Conservation (phyloP, 2,329 filamentous ascomycete genomes). For the Seiridium cupressi region DNA sequence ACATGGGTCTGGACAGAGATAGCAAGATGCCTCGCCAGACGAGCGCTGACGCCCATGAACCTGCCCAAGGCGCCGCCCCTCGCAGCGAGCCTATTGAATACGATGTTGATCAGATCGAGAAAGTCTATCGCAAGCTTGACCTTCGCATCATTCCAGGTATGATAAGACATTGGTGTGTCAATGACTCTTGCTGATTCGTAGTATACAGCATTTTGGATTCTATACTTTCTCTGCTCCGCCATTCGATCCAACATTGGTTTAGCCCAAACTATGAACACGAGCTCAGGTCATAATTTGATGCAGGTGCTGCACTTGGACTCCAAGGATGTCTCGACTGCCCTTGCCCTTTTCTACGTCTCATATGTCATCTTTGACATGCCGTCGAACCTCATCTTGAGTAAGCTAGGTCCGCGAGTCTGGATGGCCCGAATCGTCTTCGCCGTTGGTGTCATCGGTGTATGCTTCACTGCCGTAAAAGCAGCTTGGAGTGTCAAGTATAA, state of each 20-base stretch:
- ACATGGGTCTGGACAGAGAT: conserved; percentile 24
- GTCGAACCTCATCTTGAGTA: conserved; percentile 86
- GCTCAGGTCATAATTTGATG: conserved; percentile 70
- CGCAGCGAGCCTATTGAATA: conserved; percentile 31
- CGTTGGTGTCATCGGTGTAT: conserved; percentile 79
- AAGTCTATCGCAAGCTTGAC: conserved; percentile 58
- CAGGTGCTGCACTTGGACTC: conserved; percentile 66
- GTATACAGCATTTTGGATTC: conserved; percentile 71
- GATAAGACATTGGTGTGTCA: conserved; percentile 4
- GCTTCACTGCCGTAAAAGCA: conserved; percentile 76
- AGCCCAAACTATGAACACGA: conserved; percentile 88
- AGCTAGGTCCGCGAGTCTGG: conserved; percentile 81
- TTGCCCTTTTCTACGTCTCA: conserved; percentile 88
- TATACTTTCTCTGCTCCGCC: conserved; percentile 90
- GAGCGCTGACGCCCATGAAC: conserved; percentile 13
- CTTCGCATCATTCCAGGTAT: conserved; percentile 57
- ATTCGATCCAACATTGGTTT: conserved; percentile 90
- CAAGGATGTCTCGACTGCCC: conserved; percentile 77
- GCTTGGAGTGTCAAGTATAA: conserved; percentile 80
- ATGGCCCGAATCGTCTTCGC: conserved; percentile 90
- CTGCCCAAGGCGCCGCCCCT: conserved; percentile 10
- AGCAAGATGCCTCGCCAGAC: conserved; percentile 24
- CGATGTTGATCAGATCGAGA: conserved; percentile 49
- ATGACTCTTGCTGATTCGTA: background rate
- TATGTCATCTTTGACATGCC: conserved; percentile 90